Conservation (phyloP, 768 basidiomycete genomes). For the Boletus pseudo-olivaceus region DNA sequence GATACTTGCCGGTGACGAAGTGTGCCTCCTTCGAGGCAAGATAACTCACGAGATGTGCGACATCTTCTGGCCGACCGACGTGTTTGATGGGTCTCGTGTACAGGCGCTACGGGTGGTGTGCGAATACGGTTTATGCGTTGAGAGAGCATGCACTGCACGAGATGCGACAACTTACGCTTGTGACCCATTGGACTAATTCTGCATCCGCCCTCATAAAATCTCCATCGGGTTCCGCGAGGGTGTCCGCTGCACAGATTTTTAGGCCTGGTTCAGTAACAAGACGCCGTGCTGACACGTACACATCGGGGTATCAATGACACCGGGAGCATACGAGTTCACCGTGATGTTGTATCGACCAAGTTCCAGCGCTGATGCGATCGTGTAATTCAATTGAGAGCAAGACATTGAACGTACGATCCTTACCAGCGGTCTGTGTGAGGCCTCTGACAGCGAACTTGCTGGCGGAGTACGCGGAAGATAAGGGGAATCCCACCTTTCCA, state of each 20-base stretch:
- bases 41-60: slow-evolving; percentile 36
- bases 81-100: slow-evolving; percentile 6
- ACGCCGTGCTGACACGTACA: slow-evolving; percentile 18
- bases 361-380: slow-evolving; percentile 21
- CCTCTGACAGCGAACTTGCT: slow-evolving; percentile 43
- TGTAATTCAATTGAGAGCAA: not conserved
- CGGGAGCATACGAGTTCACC: slow-evolving; percentile 41
- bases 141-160: not conserved
- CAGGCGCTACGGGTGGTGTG: not conserved
- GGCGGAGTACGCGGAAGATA: slow-evolving; percentile 27
- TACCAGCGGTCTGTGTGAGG: slow-evolving; percentile 40
- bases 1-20: slow-evolving; percentile 33
- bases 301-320: slow-evolving; percentile 29
- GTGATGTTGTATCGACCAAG: slow-evolving; percentile 35
- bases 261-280: not conserved
- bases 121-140: not conserved
- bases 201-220: not conserved
- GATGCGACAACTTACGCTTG: slow-evolving; percentile 1
- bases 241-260: not conserved
- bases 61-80: slow-evolving; percentile 30
- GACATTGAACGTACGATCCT: not conserved
- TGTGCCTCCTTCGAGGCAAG: slow-evolving; percentile 36
- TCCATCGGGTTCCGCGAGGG: not conserved
- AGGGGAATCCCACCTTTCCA: slow-evolving; percentile 5
- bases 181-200: not conserved